Evolutionary conservation across 352 stramenopile genomes (phyloP).

Genomic region (Halophytophthora polymorphica): DNA sequence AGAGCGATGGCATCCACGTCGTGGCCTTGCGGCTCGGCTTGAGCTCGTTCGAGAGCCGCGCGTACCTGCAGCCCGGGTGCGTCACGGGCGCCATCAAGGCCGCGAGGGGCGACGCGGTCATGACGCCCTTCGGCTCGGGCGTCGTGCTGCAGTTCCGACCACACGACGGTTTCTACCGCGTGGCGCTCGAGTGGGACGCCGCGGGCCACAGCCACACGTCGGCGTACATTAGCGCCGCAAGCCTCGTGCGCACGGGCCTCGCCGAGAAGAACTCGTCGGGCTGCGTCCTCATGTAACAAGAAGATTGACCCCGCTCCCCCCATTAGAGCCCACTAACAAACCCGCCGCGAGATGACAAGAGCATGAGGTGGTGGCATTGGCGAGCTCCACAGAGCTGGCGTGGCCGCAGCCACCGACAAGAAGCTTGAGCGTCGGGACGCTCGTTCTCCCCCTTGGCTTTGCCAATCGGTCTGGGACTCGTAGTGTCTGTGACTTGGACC

Average conservation of each 20-base stretch:
- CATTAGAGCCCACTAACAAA: too few relatives aligned
- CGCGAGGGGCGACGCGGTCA: constrained; percentile 70
- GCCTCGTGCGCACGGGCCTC: constrained; percentile 49
- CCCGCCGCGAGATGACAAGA: too few relatives aligned
- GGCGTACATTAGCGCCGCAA: constrained; percentile 54
- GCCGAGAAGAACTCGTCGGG: constrained; percentile 59
- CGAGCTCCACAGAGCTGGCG: too few relatives aligned
- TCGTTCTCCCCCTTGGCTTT: too few relatives aligned
- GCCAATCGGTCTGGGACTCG: too few relatives aligned
- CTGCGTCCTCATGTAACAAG: constrained; percentile 70
- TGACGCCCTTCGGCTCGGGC: constrained; percentile 73
- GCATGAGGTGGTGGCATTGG: too few relatives aligned
- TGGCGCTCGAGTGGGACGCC: constrained; percentile 68
- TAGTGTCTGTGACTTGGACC: too few relatives aligned
- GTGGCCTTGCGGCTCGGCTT: constrained; percentile 59
- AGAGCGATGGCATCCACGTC: constrained; percentile 67
- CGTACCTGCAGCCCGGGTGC: constrained; percentile 57
- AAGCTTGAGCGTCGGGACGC: too few relatives aligned
- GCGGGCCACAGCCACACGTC: constrained; percentile 50
- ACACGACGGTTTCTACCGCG: constrained; percentile 59
- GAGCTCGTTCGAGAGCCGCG: constrained; percentile 42
- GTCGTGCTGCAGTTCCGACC: constrained; percentile 67
- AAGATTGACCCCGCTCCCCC: too few relatives aligned
- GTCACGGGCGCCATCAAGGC: constrained; percentile 62
- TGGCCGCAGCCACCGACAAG: too few relatives aligned